Evolutionary conservation across 1,284 basidiomycete genomes (phyloP), one percentile per base, ranked within the genome.

Genomic region (Ceratobasidium sp.): DNA sequence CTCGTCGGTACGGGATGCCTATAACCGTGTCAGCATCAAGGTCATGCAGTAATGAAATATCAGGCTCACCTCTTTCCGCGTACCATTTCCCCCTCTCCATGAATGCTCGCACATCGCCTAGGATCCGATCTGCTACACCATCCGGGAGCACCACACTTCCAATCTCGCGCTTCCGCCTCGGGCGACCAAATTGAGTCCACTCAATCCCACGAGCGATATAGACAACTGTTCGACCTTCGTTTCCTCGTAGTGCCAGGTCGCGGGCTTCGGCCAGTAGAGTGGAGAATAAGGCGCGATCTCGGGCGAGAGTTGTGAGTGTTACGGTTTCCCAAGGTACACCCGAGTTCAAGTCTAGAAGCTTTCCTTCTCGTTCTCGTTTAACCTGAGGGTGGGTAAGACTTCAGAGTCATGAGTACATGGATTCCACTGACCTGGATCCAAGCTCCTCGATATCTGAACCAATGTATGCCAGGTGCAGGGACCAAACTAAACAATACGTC

Each of bases 241-340:
- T 94, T 0, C 91, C 93, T 56, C 89, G 89, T 86, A 98, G 90
- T 0, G 97, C 97, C 51, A 98, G 88, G 82, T 95, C 93, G 61
- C 96, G 89, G 26, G 98, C 97, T 84, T 99, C 97, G 3, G 90
- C 86, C 3, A 99, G 90, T 13, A 99, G 88, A 60, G 89, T 83
- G 0, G 95, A 91, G 83, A 99, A 98, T 23, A 99, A 87, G 9
- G 85, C 84, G 28, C 96, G 92, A 83, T 97, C 96, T 42, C 93
- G 89, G 10, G 95, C 96, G 53, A 99, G 90, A 0, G 98, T 95
- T 1, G 97, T 99, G 55, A 99, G 88, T 42, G 94, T 98, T 56
- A 99, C 92, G 0, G 97, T 99, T 86, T 99, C 98, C 97, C 97
- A 99, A 70, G 98, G 98, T 5, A 92, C 91, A 2, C 97, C 97